Evolutionary conservation across 805 yeast genomes (phyloP).

Genomic region (Cyberlindnera euphorbiiphila): DNA sequence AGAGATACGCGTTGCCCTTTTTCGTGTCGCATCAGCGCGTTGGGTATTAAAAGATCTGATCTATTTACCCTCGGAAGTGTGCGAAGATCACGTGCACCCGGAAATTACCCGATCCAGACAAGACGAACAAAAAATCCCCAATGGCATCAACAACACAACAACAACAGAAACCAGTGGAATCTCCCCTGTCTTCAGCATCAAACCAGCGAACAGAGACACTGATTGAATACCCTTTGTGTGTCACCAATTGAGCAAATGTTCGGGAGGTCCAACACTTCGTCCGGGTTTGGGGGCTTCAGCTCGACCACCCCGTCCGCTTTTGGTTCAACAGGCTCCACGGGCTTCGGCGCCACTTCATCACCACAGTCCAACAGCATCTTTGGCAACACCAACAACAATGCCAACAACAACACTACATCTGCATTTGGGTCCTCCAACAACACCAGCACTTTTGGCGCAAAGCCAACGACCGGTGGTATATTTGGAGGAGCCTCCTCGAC

Average conservation of each 20-base stretch:
- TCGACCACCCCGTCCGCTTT: slow-evolving; percentile 28
- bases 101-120: background rate
- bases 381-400: slow-evolving; percentile 32
- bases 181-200: background rate
- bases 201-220: background rate
- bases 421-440: slow-evolving; percentile 23
- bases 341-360: slow-evolving; percentile 27
- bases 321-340: slow-evolving; percentile 24
- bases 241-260: slow-evolving; percentile 21
- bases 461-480: slow-evolving; percentile 21
- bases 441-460: slow-evolving; percentile 25
- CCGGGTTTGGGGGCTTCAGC: slow-evolving; percentile 34
- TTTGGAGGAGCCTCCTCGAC: slow-evolving; percentile 27
- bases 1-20: slow-evolving; percentile 2
- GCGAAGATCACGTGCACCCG: background rate
- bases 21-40: background rate
- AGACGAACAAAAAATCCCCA: background rate
- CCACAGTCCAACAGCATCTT: slow-evolving; percentile 33
- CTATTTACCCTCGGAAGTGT: background rate
- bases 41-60: background rate
- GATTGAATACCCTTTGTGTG: too few species aligned
- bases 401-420: slow-evolving; percentile 27
- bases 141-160: background rate
- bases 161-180: background rate
- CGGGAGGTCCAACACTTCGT: slow-evolving; percentile 24